Conservation (phyloP, 2,329 filamentous ascomycete genomes). For the Claviceps sp. region DNA sequence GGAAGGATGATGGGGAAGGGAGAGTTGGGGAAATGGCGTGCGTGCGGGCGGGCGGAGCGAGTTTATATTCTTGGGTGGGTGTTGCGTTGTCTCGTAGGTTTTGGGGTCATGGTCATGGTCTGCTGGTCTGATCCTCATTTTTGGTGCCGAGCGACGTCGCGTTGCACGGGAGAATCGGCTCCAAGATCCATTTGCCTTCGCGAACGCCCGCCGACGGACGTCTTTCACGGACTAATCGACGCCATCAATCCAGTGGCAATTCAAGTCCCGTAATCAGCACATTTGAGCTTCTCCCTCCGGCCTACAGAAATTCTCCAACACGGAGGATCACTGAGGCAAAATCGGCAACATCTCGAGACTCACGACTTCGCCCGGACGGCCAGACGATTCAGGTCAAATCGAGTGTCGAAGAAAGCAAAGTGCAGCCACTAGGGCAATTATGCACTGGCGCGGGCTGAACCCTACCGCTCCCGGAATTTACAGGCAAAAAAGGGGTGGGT, state of each 20-base stretch:
- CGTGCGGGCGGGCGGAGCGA: constrained; percentile 14
- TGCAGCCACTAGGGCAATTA: too few relatives aligned
- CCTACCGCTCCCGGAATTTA: constrained; percentile 13
- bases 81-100: constrained; percentile 22
- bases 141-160: constrained; percentile 22
- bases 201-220: constrained; percentile 9
- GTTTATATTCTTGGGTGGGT: constrained; percentile 18
- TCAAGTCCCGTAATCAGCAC: too few relatives aligned
- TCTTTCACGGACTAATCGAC: too few relatives aligned
- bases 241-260: too few relatives aligned
- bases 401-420: too few relatives aligned
- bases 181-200: constrained; percentile 15
- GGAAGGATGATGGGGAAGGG: constrained; percentile 9
- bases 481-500: constrained; percentile 9
- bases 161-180: constrained; percentile 21
- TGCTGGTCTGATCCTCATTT: constrained; percentile 28
- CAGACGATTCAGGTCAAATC: too few relatives aligned
- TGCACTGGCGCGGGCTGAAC: constrained; percentile 9
- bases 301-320: too few relatives aligned
- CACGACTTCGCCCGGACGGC: too few relatives aligned
- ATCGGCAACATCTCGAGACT: too few relatives aligned
- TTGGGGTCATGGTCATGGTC: constrained; percentile 22
- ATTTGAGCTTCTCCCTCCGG: too few relatives aligned
- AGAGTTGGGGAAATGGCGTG: constrained; percentile 13
- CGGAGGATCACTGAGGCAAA: too few relatives aligned